Evolutionary conservation across 1,284 basidiomycete genomes (phyloP).

Genomic region (Trametes versicolor): DNA sequence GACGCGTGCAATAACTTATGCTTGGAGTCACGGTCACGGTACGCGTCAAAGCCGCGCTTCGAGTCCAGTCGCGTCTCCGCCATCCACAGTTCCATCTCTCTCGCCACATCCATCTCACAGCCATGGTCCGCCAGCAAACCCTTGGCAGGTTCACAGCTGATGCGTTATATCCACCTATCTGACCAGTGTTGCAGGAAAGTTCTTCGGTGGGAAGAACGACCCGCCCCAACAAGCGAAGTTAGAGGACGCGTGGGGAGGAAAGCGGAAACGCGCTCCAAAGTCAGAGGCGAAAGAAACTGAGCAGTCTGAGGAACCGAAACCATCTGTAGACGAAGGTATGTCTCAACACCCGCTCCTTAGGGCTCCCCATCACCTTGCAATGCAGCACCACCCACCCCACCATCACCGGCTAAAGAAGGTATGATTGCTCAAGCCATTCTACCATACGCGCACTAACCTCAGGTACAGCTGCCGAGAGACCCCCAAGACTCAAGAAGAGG

Average conservation of each 20-base stretch:
- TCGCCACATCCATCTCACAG: slow-evolving; percentile 16
- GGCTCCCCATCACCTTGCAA: slow-evolving; percentile 8
- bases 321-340: slow-evolving; percentile 19
- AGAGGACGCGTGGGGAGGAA: slow-evolving; percentile 74
- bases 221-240: slow-evolving; percentile 74
- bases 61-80: slow-evolving; percentile 37
- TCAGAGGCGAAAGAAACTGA: slow-evolving; percentile 35
- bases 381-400: slow-evolving; percentile 52
- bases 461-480: slow-evolving; percentile 16
- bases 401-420: slow-evolving; percentile 40
- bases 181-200: slow-evolving; percentile 58
- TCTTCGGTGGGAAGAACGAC: slow-evolving; percentile 74
- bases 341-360: neutral
- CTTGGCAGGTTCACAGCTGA: slow-evolving; percentile 54
- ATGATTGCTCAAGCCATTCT: slow-evolving; percentile 1
- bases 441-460: neutral
- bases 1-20: slow-evolving; percentile 38
- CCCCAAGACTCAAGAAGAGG: slow-evolving; percentile 40
- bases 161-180: slow-evolving; percentile 10
- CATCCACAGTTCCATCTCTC: slow-evolving; percentile 21
- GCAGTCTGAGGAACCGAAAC: slow-evolving; percentile 23
- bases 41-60: slow-evolving; percentile 41
- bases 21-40: slow-evolving; percentile 41
- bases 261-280: slow-evolving; percentile 52
- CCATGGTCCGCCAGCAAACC: slow-evolving; percentile 77